Evolutionary conservation across 768 basidiomycete species (phyloP), one percentile per base, ranked within the genome.

Genomic region (Austroboletus eburneus): DNA sequence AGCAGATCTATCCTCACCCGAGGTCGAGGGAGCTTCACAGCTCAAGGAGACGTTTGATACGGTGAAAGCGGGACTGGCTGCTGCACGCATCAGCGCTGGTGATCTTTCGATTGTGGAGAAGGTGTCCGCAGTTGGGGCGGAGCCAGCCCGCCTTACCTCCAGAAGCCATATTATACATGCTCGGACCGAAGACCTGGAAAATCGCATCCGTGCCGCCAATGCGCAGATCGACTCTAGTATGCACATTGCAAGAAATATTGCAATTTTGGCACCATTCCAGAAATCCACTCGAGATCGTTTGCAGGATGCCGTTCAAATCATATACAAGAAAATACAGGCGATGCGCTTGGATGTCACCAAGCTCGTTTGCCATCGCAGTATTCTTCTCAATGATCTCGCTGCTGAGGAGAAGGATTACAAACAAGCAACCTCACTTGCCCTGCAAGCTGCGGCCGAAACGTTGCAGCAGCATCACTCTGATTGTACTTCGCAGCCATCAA

Each of bases 251-350:
- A 83, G 87, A 34, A 95, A 94, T 57, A 75, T 97, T 18, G 84
- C 84, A 2, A 79, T 87, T 35, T 74, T 97, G 32, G 86, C 90
- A 14, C 94, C 96, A 3, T 94, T 98, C 65, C 89, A 85, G 58
- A 80, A 80, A 39, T 72, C 83, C 9, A 93, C 93, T 4, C 80
- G 93, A 39, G 87, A 91, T 51, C 78, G 83, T 37, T 75, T 99
- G 22, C 68, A 78, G 20, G 56, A 68, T 20, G 73, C 81, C 3
- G 70, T 93, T 16, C 80, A 82, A 54, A 69, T 67, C 16, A 70
- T 85, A 12, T 79, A 85, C 8, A 83, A 78, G 58, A 76, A 78
- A 33, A 69, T 98, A 40, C 78, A 77, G 56, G 72, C 75, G 51
- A 68, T 81, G 39, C 80, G 91, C 39, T 69, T 95, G 42, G 81